A percentile compares a stretch with the other conserved stretches of the same genome.
These are phyloP conservation scores for Phytophthora hibernalis DNA, from an alignment of 352 stramenopile genomes.

Conservation along the genomic window DNA sequence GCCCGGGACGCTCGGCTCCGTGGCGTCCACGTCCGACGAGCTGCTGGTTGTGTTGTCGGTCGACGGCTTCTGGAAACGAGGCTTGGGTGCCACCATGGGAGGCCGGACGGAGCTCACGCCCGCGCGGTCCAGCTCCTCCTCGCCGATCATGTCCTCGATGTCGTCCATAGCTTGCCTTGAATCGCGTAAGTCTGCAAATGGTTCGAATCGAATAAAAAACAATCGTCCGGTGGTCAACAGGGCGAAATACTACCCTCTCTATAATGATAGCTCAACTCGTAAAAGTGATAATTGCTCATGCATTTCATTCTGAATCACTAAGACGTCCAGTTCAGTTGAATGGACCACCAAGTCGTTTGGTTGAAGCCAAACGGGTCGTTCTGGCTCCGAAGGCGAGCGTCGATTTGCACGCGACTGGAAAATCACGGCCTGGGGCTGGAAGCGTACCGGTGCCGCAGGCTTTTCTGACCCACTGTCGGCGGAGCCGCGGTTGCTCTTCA, in stretches of 20 bases:
- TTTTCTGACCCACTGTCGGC: conserved; percentile 18
- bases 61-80: conserved; percentile 32
- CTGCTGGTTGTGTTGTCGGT: conserved; percentile 30
- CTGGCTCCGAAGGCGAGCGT: conserved; percentile 4
- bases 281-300: background rate
- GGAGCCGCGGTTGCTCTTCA: conserved; percentile 3
- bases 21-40: conserved; percentile 28
- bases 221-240: conserved; percentile 16
- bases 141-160: conserved; percentile 86
- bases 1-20: conserved; percentile 50
- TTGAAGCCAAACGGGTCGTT: conserved; percentile 12
- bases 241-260: background rate
- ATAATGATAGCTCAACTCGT: background rate
- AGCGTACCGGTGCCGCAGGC: conserved; percentile 16
- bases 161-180: conserved; percentile 54
- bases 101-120: conserved; percentile 48
- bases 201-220: conserved; percentile 19
- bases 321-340: conserved; percentile 18
- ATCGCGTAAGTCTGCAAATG: conserved; percentile 23
- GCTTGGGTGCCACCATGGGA: conserved; percentile 75
- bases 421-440: conserved; percentile 14
- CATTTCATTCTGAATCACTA: too few relatives aligned
- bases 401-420: conserved; percentile 18
- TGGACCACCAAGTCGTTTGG: conserved; percentile 1
- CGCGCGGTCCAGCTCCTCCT: conserved; percentile 70